phyloP scores from a whole-genome alignment of 768 basidiomycete species.

The Phylloporus sp. region DNA sequence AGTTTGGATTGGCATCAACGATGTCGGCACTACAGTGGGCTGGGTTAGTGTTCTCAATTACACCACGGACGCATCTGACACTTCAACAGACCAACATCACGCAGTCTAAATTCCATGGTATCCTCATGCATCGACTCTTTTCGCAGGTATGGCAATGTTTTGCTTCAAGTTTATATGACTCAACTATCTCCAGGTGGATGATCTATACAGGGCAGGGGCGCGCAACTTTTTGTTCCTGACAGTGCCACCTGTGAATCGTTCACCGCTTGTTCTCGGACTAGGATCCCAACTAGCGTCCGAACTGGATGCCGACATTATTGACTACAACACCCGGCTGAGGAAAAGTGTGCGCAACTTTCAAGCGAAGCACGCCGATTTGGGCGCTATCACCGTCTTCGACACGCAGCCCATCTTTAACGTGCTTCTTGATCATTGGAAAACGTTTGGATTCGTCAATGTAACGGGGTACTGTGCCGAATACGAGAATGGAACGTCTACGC shows the following conservation, averaged over 20 bases:
- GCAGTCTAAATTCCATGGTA: slow-evolving; percentile 21
- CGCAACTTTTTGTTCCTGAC: slow-evolving; percentile 62
- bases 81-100: slow-evolving; percentile 21
- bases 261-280: slow-evolving; percentile 48
- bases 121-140: slow-evolving; percentile 25
- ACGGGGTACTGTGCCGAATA: slow-evolving; percentile 61
- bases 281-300: slow-evolving; percentile 25
- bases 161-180: background rate
- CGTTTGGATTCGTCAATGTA: slow-evolving; percentile 54
- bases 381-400: slow-evolving; percentile 48
- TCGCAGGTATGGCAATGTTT: slow-evolving; percentile 19
- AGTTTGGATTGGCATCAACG: slow-evolving; percentile 72
- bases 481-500: slow-evolving; percentile 50
- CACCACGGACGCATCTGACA: background rate
- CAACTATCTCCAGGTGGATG: slow-evolving; percentile 12
- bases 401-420: slow-evolving; percentile 56
- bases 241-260: slow-evolving; percentile 55
- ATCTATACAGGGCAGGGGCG: slow-evolving; percentile 39
- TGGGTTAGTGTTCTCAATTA: slow-evolving; percentile 19
- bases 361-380: slow-evolving; percentile 39
- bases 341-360: slow-evolving; percentile 39
- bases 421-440: slow-evolving; percentile 47
- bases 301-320: slow-evolving; percentile 36
- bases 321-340: slow-evolving; percentile 50
- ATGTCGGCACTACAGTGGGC: slow-evolving; percentile 34